Percentiles rank a stretch among this genome's conserved stretches.
Conservation (phyloP, 2,329 filamentous ascomycete genomes). For the Penicillium sp. region DNA sequence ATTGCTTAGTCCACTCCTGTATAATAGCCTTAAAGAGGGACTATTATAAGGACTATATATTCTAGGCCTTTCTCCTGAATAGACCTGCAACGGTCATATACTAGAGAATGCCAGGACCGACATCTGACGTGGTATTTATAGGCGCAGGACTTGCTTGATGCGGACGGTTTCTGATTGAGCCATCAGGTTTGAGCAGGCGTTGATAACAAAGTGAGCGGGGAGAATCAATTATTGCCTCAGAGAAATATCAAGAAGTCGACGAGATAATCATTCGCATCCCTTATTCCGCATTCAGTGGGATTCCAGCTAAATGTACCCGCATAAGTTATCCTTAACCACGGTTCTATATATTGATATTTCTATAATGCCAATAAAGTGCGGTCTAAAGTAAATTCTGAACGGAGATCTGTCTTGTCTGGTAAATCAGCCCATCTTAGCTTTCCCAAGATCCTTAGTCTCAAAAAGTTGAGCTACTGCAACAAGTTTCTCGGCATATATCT, state of each 20-base stretch:
- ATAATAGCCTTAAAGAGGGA: too few relatives aligned
- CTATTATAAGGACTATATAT: too few relatives aligned
- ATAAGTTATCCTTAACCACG: background rate
- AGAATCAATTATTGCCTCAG: background rate
- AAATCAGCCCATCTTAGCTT: background rate
- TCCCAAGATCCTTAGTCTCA: background rate
- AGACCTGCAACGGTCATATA: background rate
- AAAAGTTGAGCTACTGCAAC: background rate
- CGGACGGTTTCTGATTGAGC: background rate
- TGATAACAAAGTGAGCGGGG: background rate
- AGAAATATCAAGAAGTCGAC: background rate
- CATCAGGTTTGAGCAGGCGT: background rate
- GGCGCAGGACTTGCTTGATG: background rate
- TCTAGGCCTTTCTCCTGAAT: too few relatives aligned
- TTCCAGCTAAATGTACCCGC: background rate
- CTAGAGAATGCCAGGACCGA: background rate
- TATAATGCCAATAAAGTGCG: background rate
- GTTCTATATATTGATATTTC: background rate
- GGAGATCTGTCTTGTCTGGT: background rate
- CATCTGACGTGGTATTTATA: background rate
- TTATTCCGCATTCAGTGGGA: too few relatives aligned
- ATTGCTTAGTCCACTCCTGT: too few relatives aligned
- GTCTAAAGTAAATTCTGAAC: background rate
- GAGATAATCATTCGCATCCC: background rate
- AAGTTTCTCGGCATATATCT: background rate